Percentiles rank a stretch among this genome's conserved stretches.
These are phyloP conservation scores for Puccinia brachypodii DNA, from an alignment of 1,284 basidiomycete species.

Conservation along the genomic window DNA sequence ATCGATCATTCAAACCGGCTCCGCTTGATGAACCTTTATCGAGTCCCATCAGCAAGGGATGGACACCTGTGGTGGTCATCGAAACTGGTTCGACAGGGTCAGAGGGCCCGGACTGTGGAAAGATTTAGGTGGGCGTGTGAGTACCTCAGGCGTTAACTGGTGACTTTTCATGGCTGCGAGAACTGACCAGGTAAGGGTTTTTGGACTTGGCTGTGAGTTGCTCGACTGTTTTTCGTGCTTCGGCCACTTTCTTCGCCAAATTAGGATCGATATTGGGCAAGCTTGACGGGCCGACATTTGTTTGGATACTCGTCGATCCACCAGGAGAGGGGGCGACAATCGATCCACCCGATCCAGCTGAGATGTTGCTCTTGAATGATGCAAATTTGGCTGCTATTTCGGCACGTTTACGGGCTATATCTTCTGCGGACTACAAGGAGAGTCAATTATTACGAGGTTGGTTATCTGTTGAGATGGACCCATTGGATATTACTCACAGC, in stretches of 20 bases:
- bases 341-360: not conserved
- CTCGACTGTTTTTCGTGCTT: slow-evolving; percentile 43
- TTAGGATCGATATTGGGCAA: slow-evolving; percentile 45
- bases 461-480: not conserved
- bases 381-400: slow-evolving; percentile 47
- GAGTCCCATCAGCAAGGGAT: slow-evolving; percentile 20
- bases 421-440: slow-evolving; percentile 23
- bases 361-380: slow-evolving; percentile 25
- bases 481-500: slow-evolving; percentile 15
- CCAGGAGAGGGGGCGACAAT: not conserved
- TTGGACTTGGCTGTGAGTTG: slow-evolving; percentile 41
- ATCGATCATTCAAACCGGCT: slow-evolving; percentile 79
- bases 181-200: slow-evolving; percentile 75
- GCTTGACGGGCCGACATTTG: not conserved
- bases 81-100: slow-evolving; percentile 60
- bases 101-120: slow-evolving; percentile 47
- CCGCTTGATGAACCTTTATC: slow-evolving; percentile 61
- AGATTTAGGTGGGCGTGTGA: slow-evolving; percentile 9
- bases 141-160: not conserved
- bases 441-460: not conserved
- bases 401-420: slow-evolving; percentile 44
- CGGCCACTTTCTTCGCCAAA: slow-evolving; percentile 45
- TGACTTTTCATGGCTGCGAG: not conserved
- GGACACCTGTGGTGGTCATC: slow-evolving; percentile 67
- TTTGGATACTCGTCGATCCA: not conserved